Evolutionary conservation across 495 filamentous ascomycete genomes (phyloP).

Genomic region (Trichocladium uniseriatum): DNA sequence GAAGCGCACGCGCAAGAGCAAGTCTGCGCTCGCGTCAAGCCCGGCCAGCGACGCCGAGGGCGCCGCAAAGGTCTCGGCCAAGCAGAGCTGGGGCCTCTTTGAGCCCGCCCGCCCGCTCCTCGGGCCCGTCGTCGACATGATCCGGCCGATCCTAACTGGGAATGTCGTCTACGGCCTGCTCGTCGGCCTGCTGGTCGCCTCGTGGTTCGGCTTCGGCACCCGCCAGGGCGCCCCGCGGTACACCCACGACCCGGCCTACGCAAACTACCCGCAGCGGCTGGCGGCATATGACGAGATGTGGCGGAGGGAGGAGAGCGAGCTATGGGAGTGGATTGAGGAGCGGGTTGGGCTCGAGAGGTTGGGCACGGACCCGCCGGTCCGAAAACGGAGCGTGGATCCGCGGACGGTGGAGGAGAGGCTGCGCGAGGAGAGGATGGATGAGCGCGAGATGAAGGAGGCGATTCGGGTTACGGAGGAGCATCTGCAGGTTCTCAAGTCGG

Average conservation of each 20-base stretch:
- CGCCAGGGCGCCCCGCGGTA: slow-evolving; percentile 27
- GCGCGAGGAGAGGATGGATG: slow-evolving; percentile 62
- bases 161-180: slow-evolving; percentile 56
- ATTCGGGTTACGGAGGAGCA: slow-evolving; percentile 78
- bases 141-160: slow-evolving; percentile 60
- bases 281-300: slow-evolving; percentile 92
- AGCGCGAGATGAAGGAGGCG: slow-evolving; percentile 74
- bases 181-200: slow-evolving; percentile 49
- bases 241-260: slow-evolving; percentile 27
- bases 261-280: slow-evolving; percentile 53
- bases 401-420: slow-evolving; percentile 46
- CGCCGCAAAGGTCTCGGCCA: slow-evolving; percentile 33
- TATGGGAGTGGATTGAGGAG: slow-evolving; percentile 96
- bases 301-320: slow-evolving; percentile 76
- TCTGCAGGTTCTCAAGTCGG: slow-evolving; percentile 61
- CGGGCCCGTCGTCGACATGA: slow-evolving; percentile 58
- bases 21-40: slow-evolving; percentile 31
- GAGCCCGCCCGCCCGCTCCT: slow-evolving; percentile 66
- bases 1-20: slow-evolving; percentile 52
- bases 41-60: slow-evolving; percentile 38
- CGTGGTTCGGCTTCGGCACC: slow-evolving; percentile 44
- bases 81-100: slow-evolving; percentile 64
- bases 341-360: slow-evolving; percentile 67
- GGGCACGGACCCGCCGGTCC: slow-evolving; percentile 28
- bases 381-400: slow-evolving; percentile 36